These are phyloP conservation scores for Rhodotorula sp. DNA, from an alignment of 1,284 basidiomycete genomes.

Conservation along the genomic window DNA sequence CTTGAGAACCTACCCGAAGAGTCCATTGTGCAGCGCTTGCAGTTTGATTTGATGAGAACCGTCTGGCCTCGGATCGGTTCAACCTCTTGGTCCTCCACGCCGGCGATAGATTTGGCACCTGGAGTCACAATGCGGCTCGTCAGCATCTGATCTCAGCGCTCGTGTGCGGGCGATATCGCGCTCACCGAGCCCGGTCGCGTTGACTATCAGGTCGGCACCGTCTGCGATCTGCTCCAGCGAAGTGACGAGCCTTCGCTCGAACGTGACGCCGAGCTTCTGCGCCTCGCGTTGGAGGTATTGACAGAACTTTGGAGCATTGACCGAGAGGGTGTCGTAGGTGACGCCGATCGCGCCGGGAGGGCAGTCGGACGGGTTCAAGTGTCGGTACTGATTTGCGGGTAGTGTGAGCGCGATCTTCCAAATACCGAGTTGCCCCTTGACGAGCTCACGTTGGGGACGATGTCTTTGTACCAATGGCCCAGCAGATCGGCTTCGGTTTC, in stretches of 20 bases:
- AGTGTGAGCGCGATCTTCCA: neutral
- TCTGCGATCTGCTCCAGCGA: conserved; percentile 50
- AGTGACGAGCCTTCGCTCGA: conserved; percentile 47
- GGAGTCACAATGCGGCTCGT: conserved; percentile 41
- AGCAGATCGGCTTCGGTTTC: conserved; percentile 31
- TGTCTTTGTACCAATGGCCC: conserved; percentile 57
- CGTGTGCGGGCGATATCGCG: neutral
- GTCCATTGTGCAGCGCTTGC: conserved; percentile 42
- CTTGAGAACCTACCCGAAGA: conserved; percentile 1
- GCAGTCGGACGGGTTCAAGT: conserved; percentile 42
- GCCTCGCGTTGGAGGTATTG: conserved; percentile 46
- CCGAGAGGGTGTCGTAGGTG: conserved; percentile 49
- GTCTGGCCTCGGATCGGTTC: conserved; percentile 85
- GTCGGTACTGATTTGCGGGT: conserved; percentile 50
- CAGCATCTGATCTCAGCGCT: neutral
- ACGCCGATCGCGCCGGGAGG: conserved; percentile 48
- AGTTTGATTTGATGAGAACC: conserved; percentile 58
- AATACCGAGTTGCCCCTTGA: neutral
- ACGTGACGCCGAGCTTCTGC: conserved; percentile 44
- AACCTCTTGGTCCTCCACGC: conserved; percentile 69
- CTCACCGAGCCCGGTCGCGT: conserved; percentile 53
- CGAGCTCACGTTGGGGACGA: conserved; percentile 56
- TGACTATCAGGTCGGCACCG: conserved; percentile 49
- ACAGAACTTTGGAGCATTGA: conserved; percentile 51
- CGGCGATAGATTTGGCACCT: conserved; percentile 70